Evolutionary conservation across 805 yeast species (phyloP).

Genomic region (Ogataea trehalophila): DNA sequence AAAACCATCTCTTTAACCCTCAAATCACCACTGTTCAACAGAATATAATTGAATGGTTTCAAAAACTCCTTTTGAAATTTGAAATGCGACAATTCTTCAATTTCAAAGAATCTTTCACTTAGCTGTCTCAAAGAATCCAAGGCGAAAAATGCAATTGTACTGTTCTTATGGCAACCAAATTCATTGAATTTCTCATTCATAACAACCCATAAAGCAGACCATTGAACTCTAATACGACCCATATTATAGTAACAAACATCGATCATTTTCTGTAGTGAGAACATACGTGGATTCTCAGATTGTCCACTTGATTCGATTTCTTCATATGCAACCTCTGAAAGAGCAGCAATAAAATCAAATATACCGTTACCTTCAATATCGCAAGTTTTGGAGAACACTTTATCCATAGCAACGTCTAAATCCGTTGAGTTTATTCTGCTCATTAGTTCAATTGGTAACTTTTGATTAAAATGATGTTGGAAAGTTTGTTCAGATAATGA

Average conservation of each 20-base stretch:
- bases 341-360: slow-evolving; percentile 78
- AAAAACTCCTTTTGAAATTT: slow-evolving; percentile 92
- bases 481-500: slow-evolving; percentile 65
- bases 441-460: slow-evolving; percentile 53
- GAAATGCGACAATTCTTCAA: slow-evolving; percentile 93
- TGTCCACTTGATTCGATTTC: slow-evolving; percentile 87
- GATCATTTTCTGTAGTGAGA: slow-evolving; percentile 89
- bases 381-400: slow-evolving; percentile 78
- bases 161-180: slow-evolving; percentile 77
- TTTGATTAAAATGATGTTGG: slow-evolving; percentile 67
- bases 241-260: slow-evolving; percentile 97
- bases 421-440: slow-evolving; percentile 58
- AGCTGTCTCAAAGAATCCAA: slow-evolving; percentile 90
- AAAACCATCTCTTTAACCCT: slow-evolving; percentile 85
- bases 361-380: slow-evolving; percentile 79
- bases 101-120: slow-evolving; percentile 84
- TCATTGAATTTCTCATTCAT: slow-evolving; percentile 86
- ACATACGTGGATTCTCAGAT: slow-evolving; percentile 80
- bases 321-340: slow-evolving; percentile 81
- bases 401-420: slow-evolving; percentile 76
- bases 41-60: slow-evolving; percentile 80
- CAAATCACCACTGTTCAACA: slow-evolving; percentile 58
- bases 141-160: slow-evolving; percentile 80
- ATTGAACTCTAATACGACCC: slow-evolving; percentile 92
- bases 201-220: slow-evolving; percentile 93